A percentile compares a stretch with the other conserved stretches of the same genome.
These are phyloP conservation scores for Fusarium paranaense DNA, from an alignment of 2,329 filamentous ascomycete genomes.

Conservation along the genomic window DNA sequence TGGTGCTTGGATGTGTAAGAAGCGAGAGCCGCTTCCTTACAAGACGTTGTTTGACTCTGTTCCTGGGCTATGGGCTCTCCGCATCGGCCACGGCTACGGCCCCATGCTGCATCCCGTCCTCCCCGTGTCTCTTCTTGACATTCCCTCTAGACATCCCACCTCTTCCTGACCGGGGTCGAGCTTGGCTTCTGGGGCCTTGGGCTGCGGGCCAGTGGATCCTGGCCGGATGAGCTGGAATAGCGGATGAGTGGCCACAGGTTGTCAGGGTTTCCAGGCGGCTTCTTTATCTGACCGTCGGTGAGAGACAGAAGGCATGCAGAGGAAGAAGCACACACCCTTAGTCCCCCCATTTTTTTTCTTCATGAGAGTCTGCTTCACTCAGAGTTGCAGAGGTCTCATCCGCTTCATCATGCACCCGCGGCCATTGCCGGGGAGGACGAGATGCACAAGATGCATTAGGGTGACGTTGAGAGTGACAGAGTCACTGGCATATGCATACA, in stretches of 20 bases:
- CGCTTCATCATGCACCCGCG: neutral
- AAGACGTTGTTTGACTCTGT: conserved; percentile 2
- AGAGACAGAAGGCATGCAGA: conserved; percentile 5
- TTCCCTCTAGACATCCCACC: conserved; percentile 4
- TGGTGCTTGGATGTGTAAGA: conserved; percentile 1
- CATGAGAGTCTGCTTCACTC: neutral
- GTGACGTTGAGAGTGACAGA: conserved; percentile 18
- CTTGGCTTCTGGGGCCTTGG: conserved; percentile 14
- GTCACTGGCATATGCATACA: conserved; percentile 4
- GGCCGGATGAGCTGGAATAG: conserved; percentile 26
- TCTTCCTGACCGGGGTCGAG: conserved; percentile 14
- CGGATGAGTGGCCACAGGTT: conserved; percentile 8
- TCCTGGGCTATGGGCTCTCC: conserved; percentile 1
- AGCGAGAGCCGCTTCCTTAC: conserved; percentile 7
- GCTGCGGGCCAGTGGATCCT: conserved; percentile 23
- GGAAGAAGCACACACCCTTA: neutral
- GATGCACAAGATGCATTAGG: conserved; percentile 29
- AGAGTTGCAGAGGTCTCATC: neutral
- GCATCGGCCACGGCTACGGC: conserved; percentile 5
- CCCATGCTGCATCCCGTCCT: conserved; percentile 7
- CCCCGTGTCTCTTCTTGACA: neutral
- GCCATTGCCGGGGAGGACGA: conserved; percentile 2
- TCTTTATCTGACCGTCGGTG: conserved; percentile 14
- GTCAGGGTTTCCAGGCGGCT: conserved; percentile 8
- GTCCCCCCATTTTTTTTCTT: neutral